A percentile compares a stretch with the other conserved stretches of the same genome.
Conservation (phyloP, 2,329 filamentous ascomycete species). For the Leptosphaerulina australis region DNA sequence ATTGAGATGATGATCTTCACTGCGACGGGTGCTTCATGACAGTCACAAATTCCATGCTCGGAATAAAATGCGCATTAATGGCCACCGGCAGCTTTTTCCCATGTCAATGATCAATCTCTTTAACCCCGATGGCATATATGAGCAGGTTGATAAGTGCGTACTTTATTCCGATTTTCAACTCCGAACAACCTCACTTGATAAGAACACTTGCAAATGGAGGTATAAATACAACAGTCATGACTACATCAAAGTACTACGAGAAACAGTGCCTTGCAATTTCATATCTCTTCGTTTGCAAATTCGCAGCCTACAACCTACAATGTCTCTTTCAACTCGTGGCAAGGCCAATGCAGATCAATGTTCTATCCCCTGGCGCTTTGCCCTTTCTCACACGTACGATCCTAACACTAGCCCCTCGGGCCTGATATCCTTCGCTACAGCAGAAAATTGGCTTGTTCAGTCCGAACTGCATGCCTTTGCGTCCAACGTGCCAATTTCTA, state of each 20-base stretch:
- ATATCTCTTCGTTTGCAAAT: not conserved
- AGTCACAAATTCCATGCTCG: not conserved
- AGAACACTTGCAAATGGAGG: not conserved
- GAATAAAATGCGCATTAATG: not conserved
- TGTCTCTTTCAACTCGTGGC: slow-evolving; percentile 19
- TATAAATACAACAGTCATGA: not conserved
- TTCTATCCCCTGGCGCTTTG: slow-evolving; percentile 23
- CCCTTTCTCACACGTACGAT: slow-evolving; percentile 43
- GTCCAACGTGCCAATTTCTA: not conserved
- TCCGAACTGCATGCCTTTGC: slow-evolving; percentile 42
- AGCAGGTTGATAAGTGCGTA: slow-evolving; percentile 16
- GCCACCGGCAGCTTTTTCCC: not conserved
- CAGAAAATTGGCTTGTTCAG: slow-evolving; percentile 61
- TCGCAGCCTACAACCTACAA: not conserved
- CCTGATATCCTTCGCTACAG: slow-evolving; percentile 58
- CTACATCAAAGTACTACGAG: too few relatives aligned
- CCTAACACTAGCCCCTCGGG: slow-evolving; percentile 51
- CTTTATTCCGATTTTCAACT: slow-evolving; percentile 6
- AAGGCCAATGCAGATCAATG: slow-evolving; percentile 17
- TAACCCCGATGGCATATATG: slow-evolving; percentile 7
- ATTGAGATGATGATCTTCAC: slow-evolving; percentile 4
- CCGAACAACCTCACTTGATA: not conserved
- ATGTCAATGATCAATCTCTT: not conserved
- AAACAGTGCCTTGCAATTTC: too few relatives aligned
- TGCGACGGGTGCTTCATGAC: not conserved